These are phyloP conservation scores for Pseudocercospora macadamiae DNA, from an alignment of 2,329 filamentous ascomycete genomes.

Conservation along the genomic window DNA sequence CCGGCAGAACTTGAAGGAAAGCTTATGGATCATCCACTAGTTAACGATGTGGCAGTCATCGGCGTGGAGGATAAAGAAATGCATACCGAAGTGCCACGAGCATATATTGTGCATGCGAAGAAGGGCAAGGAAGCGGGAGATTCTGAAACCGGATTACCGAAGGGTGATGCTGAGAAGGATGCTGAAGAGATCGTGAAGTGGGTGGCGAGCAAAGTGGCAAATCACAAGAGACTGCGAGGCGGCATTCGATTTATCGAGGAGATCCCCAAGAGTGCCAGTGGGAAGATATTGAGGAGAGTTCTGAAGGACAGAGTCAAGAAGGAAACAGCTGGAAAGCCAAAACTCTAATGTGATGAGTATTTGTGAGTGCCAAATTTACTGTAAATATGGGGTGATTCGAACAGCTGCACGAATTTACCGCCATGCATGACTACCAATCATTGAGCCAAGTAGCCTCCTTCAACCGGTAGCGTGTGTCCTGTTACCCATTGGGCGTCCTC, in stretches of 20 bases:
- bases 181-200: conserved; percentile 48
- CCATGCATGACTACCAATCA: not conserved
- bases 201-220: conserved; percentile 49
- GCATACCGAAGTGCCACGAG: conserved; percentile 52
- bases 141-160: conserved; percentile 22
- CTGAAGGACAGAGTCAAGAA: conserved; percentile 48
- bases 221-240: conserved; percentile 52
- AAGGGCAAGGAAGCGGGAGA: conserved; percentile 40
- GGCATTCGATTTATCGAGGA: conserved; percentile 51
- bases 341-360: conserved; percentile 35
- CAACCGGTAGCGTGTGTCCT: conserved; percentile 25
- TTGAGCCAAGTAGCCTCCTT: conserved; percentile 25
- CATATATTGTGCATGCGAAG: conserved; percentile 47
- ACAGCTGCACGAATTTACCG: not conserved
- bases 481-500: conserved; percentile 38
- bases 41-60: conserved; percentile 52
- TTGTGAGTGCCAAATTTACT: not conserved
- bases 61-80: conserved; percentile 49
- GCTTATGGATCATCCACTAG: conserved; percentile 46
- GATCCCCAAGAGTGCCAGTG: conserved; percentile 52
- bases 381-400: not conserved
- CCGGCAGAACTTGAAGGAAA: conserved; percentile 53
- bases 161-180: conserved; percentile 32
- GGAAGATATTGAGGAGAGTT: conserved; percentile 53
- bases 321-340: conserved; percentile 44